phyloP scores from a whole-genome alignment of 2,329 filamentous ascomycete species.

The Cladosporium colombiae region DNA sequence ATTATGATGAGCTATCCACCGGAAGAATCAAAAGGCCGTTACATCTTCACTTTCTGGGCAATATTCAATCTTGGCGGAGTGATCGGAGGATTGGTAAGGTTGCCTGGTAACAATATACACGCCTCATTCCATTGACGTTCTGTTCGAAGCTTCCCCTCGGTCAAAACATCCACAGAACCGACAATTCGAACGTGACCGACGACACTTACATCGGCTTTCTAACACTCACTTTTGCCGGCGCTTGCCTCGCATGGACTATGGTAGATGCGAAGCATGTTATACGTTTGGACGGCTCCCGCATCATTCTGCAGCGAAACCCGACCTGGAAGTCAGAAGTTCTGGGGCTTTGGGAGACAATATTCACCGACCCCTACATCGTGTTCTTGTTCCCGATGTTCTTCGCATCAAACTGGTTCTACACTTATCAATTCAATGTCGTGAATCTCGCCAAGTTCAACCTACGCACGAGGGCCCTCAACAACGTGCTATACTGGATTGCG shows the following conservation, averaged over 20 bases:
- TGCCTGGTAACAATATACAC: background rate
- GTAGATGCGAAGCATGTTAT: slow-evolving; percentile 71
- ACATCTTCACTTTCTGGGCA: slow-evolving; percentile 90
- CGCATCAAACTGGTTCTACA: slow-evolving; percentile 77
- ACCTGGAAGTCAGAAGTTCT: slow-evolving; percentile 78
- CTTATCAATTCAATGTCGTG: slow-evolving; percentile 75
- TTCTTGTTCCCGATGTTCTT: slow-evolving; percentile 81
- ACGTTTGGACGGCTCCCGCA: slow-evolving; percentile 72
- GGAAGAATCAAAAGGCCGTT: slow-evolving; percentile 80
- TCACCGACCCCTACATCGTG: slow-evolving; percentile 70
- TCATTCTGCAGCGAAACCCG: slow-evolving; percentile 88
- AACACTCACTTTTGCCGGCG: slow-evolving; percentile 75
- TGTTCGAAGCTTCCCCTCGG: slow-evolving; percentile 63
- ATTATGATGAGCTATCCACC: slow-evolving; percentile 89
- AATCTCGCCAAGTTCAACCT: slow-evolving; percentile 72
- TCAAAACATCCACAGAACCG: slow-evolving; percentile 65
- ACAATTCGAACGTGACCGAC: slow-evolving; percentile 59
- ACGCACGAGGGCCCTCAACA: slow-evolving; percentile 73
- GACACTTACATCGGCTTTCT: slow-evolving; percentile 87
- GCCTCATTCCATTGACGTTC: background rate
- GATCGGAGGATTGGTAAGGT: slow-evolving; percentile 69
- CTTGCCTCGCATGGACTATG: slow-evolving; percentile 67
- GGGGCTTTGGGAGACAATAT: slow-evolving; percentile 73
- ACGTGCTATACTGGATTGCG: slow-evolving; percentile 69
- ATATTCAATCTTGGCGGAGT: slow-evolving; percentile 93